Base-by-base conservation (phyloP, 1,139 yeast genomes). In the Debaryomycetaceae sp. region DNA sequence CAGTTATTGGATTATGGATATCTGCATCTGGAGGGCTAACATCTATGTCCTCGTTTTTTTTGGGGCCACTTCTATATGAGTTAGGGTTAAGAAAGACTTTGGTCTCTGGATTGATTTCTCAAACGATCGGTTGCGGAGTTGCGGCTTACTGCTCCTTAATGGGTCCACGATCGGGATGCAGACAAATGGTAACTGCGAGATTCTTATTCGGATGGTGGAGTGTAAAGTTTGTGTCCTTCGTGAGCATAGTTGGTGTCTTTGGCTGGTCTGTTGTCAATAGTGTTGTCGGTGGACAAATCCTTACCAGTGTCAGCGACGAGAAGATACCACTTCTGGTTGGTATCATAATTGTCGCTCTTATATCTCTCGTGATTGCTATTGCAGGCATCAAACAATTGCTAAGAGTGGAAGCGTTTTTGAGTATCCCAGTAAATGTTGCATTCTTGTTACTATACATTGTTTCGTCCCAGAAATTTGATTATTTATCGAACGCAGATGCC, bases 21-120 rank as follows among this genome's bases (percentile, higher is more conserved):
- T 82, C 91, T 34, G 96, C 91, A 0, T 78, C 90, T 50, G 95
- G 95, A 45, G 91, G 96, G 0, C 68, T 88, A 33, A 84, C 95
- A 5, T 85, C 96, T 1, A 85, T 87, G 87, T 85, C 95, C 0
- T 80, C 93, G 2, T 88, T 78, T 56, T 80, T 85, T 47, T 65
- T 87, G 41, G 95, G 95, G 0, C 88, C 96, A 0, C 62, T 86
- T 41, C 59, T 85, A 5, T 88, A 78, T 57, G 86, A 77, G 2
- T 67, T 88, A 17, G 86, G 88, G 5, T 81, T 86, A 52, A 76
- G 66, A 45, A 83, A 86, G 54, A 69, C 87, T 1, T 57, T 86
- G 49, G 63, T 80, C 3, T 68, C 81, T 7, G 93, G 95, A 4
- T 51, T 85, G 22, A 56, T 81, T 5, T 88, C 89, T 0, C 77